A percentile compares a stretch with the other conserved stretches of the same genome.
These are phyloP conservation scores for Skeletonema marinoi DNA, from an alignment of 108 stramenopile species.

Conservation along the genomic window DNA sequence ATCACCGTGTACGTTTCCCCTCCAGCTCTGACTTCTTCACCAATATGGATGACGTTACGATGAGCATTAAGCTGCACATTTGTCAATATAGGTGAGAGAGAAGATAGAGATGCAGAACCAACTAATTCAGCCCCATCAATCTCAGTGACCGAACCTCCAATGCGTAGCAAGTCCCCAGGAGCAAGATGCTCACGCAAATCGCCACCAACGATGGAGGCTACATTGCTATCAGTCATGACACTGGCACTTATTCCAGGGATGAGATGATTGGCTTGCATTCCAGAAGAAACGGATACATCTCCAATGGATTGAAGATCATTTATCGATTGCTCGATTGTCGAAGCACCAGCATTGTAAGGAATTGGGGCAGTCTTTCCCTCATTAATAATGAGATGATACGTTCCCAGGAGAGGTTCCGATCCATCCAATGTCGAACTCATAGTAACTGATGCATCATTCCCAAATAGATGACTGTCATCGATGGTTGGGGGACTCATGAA, in stretches of 20 bases:
- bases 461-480: slow-evolving; percentile 44
- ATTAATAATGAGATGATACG: slow-evolving; percentile 31
- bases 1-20: slow-evolving; percentile 46
- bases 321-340: slow-evolving; percentile 53
- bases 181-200: slow-evolving; percentile 62
- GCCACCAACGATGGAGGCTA: slow-evolving; percentile 37
- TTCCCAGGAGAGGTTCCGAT: slow-evolving; percentile 40
- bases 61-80: slow-evolving; percentile 23
- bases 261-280: slow-evolving; percentile 30
- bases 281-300: slow-evolving; percentile 49
- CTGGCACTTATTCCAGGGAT: slow-evolving; percentile 58
- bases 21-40: slow-evolving; percentile 52
- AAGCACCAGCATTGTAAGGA: slow-evolving; percentile 49
- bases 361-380: slow-evolving; percentile 52
- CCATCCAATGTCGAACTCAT: slow-evolving; percentile 49
- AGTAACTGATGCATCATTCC: slow-evolving; percentile 46
- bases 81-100: slow-evolving; percentile 35
- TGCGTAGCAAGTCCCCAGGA: slow-evolving; percentile 64
- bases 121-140: slow-evolving; percentile 57
- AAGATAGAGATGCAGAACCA: slow-evolving; percentile 25
- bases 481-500: slow-evolving; percentile 61
- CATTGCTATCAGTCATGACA: slow-evolving; percentile 47
- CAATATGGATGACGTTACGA: slow-evolving; percentile 43
- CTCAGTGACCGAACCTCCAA: slow-evolving; percentile 49
- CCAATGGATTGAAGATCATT: slow-evolving; percentile 63